phyloP scores from a whole-genome alignment of 2,329 filamentous ascomycete species.

The Cephalotrichum gorgonifer region DNA sequence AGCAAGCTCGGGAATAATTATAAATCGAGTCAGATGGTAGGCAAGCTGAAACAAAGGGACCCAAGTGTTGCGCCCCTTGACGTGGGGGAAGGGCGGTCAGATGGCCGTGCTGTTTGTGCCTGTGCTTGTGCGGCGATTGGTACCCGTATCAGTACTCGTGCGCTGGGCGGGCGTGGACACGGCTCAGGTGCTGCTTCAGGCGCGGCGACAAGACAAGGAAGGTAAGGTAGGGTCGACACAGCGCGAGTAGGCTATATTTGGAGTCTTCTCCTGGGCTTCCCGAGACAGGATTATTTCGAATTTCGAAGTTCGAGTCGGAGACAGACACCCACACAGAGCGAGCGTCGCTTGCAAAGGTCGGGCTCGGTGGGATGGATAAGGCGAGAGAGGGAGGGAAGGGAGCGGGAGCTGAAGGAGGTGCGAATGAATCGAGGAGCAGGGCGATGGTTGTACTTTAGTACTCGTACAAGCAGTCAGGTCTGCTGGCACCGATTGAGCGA shows the following conservation, averaged over 20 bases:
- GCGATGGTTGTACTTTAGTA: neutral
- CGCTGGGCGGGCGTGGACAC: neutral
- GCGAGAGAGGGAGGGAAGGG: neutral
- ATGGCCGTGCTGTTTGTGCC: neutral
- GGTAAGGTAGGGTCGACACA: no score
- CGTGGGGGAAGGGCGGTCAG: neutral
- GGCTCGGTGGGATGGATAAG: neutral
- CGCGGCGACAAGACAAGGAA: no score
- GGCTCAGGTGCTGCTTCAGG: neutral
- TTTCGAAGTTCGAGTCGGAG: no score
- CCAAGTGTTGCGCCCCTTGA: neutral
- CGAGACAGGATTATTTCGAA: neutral
- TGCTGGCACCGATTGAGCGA: no score
- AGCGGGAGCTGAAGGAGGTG: neutral
- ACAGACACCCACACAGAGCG: no score
- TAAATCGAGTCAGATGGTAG: neutral
- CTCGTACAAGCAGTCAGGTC: no score
- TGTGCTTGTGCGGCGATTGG: no score
- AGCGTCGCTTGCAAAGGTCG: neutral
- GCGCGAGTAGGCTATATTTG: no score
- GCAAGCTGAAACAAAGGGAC: neutral
- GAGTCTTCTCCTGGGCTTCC: neutral
- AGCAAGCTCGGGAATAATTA: no score
- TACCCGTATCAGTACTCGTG: no score
- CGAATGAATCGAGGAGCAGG: neutral